Percentiles rank a stretch among this genome's conserved stretches.
These are phyloP conservation scores for Trichoderma atroviride DNA, from an alignment of 2,329 filamentous ascomycete species.

Conservation along the genomic window DNA sequence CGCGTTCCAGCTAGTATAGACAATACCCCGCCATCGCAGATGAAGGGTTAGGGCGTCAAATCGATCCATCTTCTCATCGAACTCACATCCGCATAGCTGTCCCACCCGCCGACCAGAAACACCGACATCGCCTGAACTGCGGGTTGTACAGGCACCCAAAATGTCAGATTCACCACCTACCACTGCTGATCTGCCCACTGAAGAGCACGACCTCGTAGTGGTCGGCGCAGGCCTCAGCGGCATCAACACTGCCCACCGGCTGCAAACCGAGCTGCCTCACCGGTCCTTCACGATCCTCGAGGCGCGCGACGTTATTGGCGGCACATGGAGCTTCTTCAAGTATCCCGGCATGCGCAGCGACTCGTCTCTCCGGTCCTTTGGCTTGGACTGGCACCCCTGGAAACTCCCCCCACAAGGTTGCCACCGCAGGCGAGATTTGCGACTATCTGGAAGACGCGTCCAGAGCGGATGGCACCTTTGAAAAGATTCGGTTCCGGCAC, in stretches of 20 bases:
- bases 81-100: not conserved
- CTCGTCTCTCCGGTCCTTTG: conserved; percentile 63
- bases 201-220: conserved; percentile 58
- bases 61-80: not conserved
- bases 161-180: not conserved
- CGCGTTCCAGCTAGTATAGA: no score
- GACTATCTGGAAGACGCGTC: conserved; percentile 59
- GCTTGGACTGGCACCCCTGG: conserved; percentile 75
- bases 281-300: conserved; percentile 68
- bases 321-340: conserved; percentile 78
- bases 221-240: conserved; percentile 75
- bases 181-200: conserved; percentile 22
- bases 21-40: not conserved
- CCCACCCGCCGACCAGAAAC: not conserved
- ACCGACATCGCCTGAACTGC: not conserved
- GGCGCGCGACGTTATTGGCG: conserved; percentile 65
- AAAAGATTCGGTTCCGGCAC: conserved; percentile 56
- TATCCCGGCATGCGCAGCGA: conserved; percentile 75
- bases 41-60: not conserved
- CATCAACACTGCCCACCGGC: conserved; percentile 71
- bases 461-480: conserved; percentile 53
- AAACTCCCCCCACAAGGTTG: conserved; percentile 53
- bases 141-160: not conserved
- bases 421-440: conserved; percentile 54
- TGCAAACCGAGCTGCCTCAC: conserved; percentile 60